Conservation (phyloP, 371 early-diverging fungal genomes). For the Apophysomyces ossiformis region DNA sequence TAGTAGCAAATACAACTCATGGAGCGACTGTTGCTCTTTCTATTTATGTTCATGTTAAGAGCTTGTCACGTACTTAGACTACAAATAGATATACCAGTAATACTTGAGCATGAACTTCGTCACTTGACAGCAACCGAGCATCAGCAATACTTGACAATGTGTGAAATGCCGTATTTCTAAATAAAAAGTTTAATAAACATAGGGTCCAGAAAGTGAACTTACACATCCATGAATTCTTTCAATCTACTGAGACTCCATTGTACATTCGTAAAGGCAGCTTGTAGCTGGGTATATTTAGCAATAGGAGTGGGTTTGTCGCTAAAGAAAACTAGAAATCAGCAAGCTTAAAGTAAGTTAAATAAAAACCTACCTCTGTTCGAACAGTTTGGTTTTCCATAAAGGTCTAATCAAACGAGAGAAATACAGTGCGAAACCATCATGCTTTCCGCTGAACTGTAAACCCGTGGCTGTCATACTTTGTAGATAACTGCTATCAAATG, state of each 20-base stretch:
- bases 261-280: conserved; percentile 39
- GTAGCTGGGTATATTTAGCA: conserved; percentile 11
- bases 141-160: conserved; percentile 30
- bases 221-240: conserved; percentile 55
- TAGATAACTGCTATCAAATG: conserved; percentile 41
- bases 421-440: conserved; percentile 82
- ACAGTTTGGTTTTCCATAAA: conserved; percentile 72
- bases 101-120: conserved; percentile 28
- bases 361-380: conserved; percentile 31
- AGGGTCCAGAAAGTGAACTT: conserved; percentile 14
- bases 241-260: conserved; percentile 52
- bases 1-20: conserved; percentile 67
- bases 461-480: conserved; percentile 58
- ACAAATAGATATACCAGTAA: conserved; percentile 24
- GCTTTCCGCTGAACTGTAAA: conserved; percentile 64
- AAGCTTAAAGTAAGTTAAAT: neutral
- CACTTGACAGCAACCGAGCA: conserved; percentile 27
- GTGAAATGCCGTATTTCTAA: conserved; percentile 39
- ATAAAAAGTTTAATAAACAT: neutral
- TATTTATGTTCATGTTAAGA: conserved; percentile 27
- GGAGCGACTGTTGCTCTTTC: conserved; percentile 75
- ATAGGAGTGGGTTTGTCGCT: conserved; percentile 7
- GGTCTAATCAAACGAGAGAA: conserved; percentile 76
- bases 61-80: neutral
- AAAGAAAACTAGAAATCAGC: neutral